phyloP scores from a whole-genome alignment of 2,329 filamentous ascomycete species.

The Chaetothyriales sp. region DNA sequence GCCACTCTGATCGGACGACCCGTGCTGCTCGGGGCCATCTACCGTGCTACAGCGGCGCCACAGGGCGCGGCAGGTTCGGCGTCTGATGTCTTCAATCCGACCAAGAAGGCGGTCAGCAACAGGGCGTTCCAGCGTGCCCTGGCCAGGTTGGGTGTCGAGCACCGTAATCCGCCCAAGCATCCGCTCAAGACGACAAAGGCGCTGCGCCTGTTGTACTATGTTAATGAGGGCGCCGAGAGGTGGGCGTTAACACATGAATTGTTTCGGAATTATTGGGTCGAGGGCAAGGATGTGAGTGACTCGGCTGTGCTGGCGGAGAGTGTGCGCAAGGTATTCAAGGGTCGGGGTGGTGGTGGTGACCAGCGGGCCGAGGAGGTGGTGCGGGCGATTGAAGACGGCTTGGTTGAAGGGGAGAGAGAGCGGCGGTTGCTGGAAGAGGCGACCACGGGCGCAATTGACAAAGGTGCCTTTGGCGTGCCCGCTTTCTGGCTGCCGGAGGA shows the following conservation, averaged over 20 bases:
- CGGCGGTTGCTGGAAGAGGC: slow-evolving; percentile 4
- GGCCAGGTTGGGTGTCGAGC: slow-evolving; percentile 1
- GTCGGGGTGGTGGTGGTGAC: too few relatives aligned
- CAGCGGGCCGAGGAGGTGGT: slow-evolving; percentile 1
- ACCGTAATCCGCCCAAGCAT: slow-evolving; percentile 4
- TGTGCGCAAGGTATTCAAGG: slow-evolving; percentile 1
- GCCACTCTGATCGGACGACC: slow-evolving; percentile 1
- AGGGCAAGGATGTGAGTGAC: slow-evolving; percentile 6
- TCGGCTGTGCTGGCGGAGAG: background rate
- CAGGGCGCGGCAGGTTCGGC: slow-evolving; percentile 9
- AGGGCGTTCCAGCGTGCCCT: slow-evolving; percentile 3
- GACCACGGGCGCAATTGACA: slow-evolving; percentile 3
- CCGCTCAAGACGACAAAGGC: slow-evolving; percentile 5
- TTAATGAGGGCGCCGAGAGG: slow-evolving; percentile 2
- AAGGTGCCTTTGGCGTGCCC: slow-evolving; percentile 7
- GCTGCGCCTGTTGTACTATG: slow-evolving; percentile 7
- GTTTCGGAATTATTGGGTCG: slow-evolving; percentile 9
- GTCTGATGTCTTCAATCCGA: slow-evolving; percentile 8
- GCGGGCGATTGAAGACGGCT: slow-evolving; percentile 1
- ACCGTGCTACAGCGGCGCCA: slow-evolving; percentile 9
- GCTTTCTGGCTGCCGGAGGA: slow-evolving; percentile 5
- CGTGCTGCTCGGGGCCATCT: slow-evolving; percentile 9
- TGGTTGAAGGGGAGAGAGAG: slow-evolving; percentile 2
- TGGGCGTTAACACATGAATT: slow-evolving; percentile 2
- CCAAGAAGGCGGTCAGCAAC: slow-evolving; percentile 4